Base-by-base conservation (phyloP, 257 asterid species). In the Striga asiatica region DNA sequence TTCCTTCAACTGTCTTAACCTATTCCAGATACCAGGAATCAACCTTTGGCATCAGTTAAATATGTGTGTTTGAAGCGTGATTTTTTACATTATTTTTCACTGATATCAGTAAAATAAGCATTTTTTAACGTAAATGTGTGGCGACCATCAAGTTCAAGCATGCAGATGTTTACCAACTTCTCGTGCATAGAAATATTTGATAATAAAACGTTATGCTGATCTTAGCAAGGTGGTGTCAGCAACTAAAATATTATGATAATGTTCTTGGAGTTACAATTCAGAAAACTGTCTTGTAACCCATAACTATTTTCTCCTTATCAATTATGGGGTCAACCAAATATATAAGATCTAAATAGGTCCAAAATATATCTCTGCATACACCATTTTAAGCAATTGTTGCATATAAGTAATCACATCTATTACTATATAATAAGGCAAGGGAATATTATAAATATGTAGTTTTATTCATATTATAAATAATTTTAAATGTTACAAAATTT, bases 1-100 rank as follows among this genome's bases (percentile, higher is more conserved):
- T 70, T 69, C 99, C 99, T 71, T 92, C 95, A 47, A 92, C 94
- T n/a, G 99, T 79, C 76, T 81, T 92, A 24, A 88, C 97, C 99
- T 92, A 64, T 69, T 38, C 54, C 51, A 58, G 31, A 63, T 24
- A 28, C 51, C 63, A 69, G 28, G 52, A 29, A 54, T 41, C 47
- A 60, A 50, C 50, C 64, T 39, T 59, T 39, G 66, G 1, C 31
- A 50, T 21, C 53, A 47, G 51, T 24, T 28, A 35, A 24, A 51
- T 27, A 7, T 27, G 32, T 27, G 7, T 27, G 32, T 27, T 27
- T 27, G 32, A 2, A 27, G 32, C 27, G 8, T 43, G 12, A 43
- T 43, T 43, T 19, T 43, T 18, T 8, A 43, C n/a, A 4, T 39
- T 14, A n/a, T n/a, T n/a, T n/a, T n/a, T n/a, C n/a, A n/a, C n/a